Percentiles rank a stretch among this genome's conserved stretches.
phyloP scores from a whole-genome alignment of 495 filamentous ascomycete genomes.

The Podospora comata region DNA sequence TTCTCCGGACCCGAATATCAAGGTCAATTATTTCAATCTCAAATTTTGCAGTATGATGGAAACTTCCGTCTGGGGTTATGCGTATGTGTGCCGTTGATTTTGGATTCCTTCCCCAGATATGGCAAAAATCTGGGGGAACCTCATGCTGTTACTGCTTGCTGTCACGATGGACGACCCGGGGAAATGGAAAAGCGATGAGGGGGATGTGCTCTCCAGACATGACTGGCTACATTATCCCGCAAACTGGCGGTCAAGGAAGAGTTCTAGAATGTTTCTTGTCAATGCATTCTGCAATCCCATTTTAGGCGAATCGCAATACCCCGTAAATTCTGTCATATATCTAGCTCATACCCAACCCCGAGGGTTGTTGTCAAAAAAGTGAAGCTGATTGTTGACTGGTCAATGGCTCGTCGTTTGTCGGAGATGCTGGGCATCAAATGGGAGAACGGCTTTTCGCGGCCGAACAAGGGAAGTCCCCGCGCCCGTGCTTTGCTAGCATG shows the following conservation, averaged over 20 bases:
- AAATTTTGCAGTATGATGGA: background rate
- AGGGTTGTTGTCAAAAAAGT: background rate
- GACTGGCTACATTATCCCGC: conserved; percentile 24
- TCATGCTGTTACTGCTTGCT: background rate
- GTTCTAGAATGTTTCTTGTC: conserved; percentile 17
- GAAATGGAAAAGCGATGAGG: background rate
- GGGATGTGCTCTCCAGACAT: conserved; percentile 1
- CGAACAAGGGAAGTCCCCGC: background rate
- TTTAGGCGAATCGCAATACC: background rate
- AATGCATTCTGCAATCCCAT: background rate
- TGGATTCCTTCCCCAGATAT: background rate
- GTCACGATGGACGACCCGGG: background rate
- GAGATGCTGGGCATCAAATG: background rate
- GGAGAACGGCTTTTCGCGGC: background rate
- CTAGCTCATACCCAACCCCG: background rate
- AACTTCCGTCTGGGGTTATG: background rate
- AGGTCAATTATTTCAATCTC: background rate
- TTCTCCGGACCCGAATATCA: conserved; percentile 16
- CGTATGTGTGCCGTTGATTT: no score
- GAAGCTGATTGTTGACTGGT: background rate
- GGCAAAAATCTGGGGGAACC: background rate
- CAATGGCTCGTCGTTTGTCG: background rate
- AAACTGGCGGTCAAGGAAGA: conserved; percentile 27
- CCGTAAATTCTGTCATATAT: conserved; percentile 1
- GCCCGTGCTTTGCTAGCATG: background rate